Percentiles rank a stretch among this genome's conserved stretches.
Evolutionary conservation across 2,329 filamentous ascomycete genomes (phyloP).

Genomic region (Penicillium sp.): DNA sequence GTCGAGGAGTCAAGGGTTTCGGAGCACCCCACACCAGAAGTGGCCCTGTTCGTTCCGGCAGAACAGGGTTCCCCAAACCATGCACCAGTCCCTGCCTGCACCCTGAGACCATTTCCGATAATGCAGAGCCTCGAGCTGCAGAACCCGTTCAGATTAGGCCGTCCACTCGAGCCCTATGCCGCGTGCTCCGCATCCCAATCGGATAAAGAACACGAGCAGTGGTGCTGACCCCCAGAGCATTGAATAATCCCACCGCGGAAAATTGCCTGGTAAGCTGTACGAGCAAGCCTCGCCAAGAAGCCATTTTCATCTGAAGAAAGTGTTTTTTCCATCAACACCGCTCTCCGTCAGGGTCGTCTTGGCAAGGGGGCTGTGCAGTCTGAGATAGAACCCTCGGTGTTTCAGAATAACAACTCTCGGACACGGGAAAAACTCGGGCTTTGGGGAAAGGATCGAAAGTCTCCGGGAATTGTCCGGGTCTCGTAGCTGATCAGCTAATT

Average conservation of each 20-base stretch:
- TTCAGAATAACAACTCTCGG: background rate
- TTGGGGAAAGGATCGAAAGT: background rate
- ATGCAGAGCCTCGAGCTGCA: conserved; percentile 1
- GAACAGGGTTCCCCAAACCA: conserved; percentile 5
- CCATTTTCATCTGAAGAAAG: background rate
- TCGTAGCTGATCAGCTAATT: background rate
- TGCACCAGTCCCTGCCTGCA: background rate
- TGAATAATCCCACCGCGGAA: background rate
- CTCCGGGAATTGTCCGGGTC: background rate
- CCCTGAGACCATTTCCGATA: background rate
- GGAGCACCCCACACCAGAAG: conserved; percentile 8
- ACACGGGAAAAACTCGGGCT: background rate
- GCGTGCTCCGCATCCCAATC: conserved; percentile 8
- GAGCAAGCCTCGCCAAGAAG: background rate
- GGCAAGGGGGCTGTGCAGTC: background rate
- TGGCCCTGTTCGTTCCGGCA: background rate
- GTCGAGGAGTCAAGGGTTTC: background rate
- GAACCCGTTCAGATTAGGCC: conserved; percentile 6
- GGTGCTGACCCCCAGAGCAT: background rate
- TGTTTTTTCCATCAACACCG: background rate
- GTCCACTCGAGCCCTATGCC: conserved; percentile 10
- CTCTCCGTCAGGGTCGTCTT: background rate
- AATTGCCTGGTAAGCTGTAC: background rate
- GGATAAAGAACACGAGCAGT: background rate
- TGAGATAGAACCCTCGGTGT: background rate